A percentile compares a stretch with the other conserved stretches of the same genome.
Evolutionary conservation across 2,329 filamentous ascomycete species (phyloP).

Genomic region (Fusarium pseudoanthophilum): DNA sequence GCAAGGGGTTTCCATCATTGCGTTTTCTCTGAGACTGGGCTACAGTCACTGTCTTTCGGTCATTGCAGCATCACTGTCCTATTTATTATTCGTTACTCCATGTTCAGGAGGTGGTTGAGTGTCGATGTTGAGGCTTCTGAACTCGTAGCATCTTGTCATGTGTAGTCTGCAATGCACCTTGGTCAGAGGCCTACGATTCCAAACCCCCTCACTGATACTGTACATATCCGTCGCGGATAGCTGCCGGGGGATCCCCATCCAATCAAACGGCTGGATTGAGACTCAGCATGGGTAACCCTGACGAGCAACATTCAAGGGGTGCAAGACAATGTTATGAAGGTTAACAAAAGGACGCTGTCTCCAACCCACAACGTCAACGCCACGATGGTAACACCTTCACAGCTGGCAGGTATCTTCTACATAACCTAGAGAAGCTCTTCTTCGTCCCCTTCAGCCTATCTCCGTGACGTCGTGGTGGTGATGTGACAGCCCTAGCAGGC

Average conservation of each 20-base stretch:
- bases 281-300: slow-evolving; percentile 21
- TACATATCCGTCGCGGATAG: slow-evolving; percentile 21
- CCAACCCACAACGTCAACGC: slow-evolving; percentile 11
- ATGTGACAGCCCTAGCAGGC: slow-evolving; percentile 8
- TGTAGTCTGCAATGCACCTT: slow-evolving; percentile 1
- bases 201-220: background rate
- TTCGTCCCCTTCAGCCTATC: background rate
- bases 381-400: background rate
- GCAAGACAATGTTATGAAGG: slow-evolving; percentile 22
- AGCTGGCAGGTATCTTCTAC: background rate
- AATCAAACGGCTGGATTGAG: slow-evolving; percentile 10
- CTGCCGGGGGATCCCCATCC: slow-evolving; percentile 18
- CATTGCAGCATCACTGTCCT: slow-evolving; percentile 6
- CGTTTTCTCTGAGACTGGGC: background rate
- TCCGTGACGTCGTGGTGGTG: slow-evolving; percentile 19
- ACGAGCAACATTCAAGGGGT: slow-evolving; percentile 12
- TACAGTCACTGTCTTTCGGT: background rate
- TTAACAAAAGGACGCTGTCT: slow-evolving; percentile 20
- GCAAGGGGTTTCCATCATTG: background rate
- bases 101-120: background rate
- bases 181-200: background rate
- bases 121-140: background rate
- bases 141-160: background rate
- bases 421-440: background rate
- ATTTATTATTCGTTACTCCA: background rate